These are phyloP conservation scores for Diplotaxis tenuifolia DNA, from an alignment of 345 rosid species.

Conservation along the genomic window DNA sequence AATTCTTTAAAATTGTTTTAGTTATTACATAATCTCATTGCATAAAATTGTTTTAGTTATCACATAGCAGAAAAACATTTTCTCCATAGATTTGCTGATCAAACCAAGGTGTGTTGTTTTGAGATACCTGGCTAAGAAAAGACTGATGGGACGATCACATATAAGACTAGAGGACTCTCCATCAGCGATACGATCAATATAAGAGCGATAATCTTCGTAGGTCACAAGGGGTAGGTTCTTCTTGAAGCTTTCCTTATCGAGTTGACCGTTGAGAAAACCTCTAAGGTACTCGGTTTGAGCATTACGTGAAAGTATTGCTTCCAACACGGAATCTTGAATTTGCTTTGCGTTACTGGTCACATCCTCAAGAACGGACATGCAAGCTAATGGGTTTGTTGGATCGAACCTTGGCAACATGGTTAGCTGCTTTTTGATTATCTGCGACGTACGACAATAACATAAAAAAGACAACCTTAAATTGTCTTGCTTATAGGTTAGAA, in stretches of 20 bases:
- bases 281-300: slow-evolving; percentile 60
- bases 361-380: slow-evolving; percentile 58
- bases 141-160: slow-evolving; percentile 63
- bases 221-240: slow-evolving; percentile 61
- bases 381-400: slow-evolving; percentile 56
- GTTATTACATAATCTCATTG: not conserved
- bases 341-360: slow-evolving; percentile 57
- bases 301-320: slow-evolving; percentile 54
- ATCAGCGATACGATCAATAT: slow-evolving; percentile 62
- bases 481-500: no score
- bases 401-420: slow-evolving; percentile 63
- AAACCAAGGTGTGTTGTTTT: not conserved
- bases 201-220: slow-evolving; percentile 67
- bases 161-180: slow-evolving; percentile 61
- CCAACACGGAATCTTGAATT: slow-evolving; percentile 54
- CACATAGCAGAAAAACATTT: not conserved
- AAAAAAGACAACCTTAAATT: not conserved
- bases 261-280: slow-evolving; percentile 45
- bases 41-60: not conserved
- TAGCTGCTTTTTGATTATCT: not conserved
- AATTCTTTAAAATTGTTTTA: not conserved
- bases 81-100: not conserved
- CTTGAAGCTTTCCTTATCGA: slow-evolving; percentile 53
- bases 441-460: not conserved
- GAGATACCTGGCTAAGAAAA: slow-evolving; percentile 71